Conservation (phyloP, 2,329 filamentous ascomycete species). For the Pestalotiopsis sp. region DNA sequence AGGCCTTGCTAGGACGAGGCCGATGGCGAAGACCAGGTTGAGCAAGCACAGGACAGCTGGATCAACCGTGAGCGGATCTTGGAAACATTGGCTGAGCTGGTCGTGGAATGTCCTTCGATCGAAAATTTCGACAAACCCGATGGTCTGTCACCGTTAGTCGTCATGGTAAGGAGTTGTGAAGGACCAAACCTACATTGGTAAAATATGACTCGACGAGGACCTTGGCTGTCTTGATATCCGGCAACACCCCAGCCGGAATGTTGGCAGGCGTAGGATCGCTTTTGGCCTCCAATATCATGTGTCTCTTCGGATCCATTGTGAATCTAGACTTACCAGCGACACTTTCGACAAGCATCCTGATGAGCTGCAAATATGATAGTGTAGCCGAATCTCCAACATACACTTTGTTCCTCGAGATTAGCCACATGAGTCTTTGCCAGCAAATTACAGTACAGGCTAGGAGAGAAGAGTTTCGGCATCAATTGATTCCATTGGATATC, state of each 20-base stretch:
- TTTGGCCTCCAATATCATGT: conserved; percentile 59
- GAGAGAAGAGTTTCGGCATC: neutral
- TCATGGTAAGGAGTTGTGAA: neutral
- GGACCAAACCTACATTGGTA: conserved; percentile 49
- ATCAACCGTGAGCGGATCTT: conserved; percentile 51
- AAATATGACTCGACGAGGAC: conserved; percentile 63
- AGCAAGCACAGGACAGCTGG: conserved; percentile 60
- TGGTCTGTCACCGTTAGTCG: conserved; percentile 45
- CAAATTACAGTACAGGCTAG: neutral
- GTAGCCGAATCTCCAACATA: conserved; percentile 67
- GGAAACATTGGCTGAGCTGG: conserved; percentile 55
- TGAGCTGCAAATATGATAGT: conserved; percentile 61
- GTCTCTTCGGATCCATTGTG: conserved; percentile 57
- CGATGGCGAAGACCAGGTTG: conserved; percentile 65
- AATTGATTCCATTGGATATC: neutral
- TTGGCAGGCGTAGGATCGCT: conserved; percentile 47
- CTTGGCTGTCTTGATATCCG: conserved; percentile 55
- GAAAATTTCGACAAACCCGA: conserved; percentile 63
- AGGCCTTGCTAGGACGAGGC: conserved; percentile 60
- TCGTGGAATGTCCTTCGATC: conserved; percentile 52
- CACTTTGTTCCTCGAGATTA: conserved; percentile 36
- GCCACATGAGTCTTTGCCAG: neutral
- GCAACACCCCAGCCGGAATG: conserved; percentile 54
- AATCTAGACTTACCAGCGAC: conserved; percentile 58
- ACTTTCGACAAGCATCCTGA: conserved; percentile 62